Percentiles rank a stretch among this genome's conserved stretches.
Conservation (phyloP, 2,329 filamentous ascomycete genomes). For the Cryphonectria radicalis region DNA sequence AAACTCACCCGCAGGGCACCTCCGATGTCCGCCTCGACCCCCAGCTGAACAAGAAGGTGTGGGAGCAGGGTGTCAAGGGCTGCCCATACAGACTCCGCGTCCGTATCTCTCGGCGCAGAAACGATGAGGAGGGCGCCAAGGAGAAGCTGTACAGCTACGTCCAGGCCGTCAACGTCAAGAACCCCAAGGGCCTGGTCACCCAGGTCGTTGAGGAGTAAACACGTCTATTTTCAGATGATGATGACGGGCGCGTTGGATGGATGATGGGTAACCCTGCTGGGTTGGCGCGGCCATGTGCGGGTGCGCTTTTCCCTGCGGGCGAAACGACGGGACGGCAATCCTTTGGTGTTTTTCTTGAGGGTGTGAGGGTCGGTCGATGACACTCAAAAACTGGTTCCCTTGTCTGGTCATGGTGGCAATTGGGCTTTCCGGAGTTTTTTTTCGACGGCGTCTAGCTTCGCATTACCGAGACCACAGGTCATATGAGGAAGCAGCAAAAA, state of each 20-base stretch:
- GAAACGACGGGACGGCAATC: constrained; percentile 17
- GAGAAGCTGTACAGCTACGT: constrained; percentile 99
- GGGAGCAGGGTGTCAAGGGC: constrained; percentile 99
- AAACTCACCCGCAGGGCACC: constrained; percentile 70
- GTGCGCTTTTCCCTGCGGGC: constrained; percentile 1
- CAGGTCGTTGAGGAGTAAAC: constrained; percentile 74
- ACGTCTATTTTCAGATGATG: neutral
- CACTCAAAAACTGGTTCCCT: constrained; percentile 33
- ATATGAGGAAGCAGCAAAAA: constrained; percentile 28
- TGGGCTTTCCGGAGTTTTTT: constrained; percentile 46
- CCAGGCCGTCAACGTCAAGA: constrained; percentile 99
- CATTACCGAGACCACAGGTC: constrained; percentile 46
- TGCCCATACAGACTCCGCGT: constrained; percentile 96
- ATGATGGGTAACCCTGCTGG: constrained; percentile 22
- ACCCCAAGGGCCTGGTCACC: constrained; percentile 96
- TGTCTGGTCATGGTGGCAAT: constrained; percentile 48
- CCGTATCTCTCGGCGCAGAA: constrained; percentile 99
- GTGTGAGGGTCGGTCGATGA: constrained; percentile 32
- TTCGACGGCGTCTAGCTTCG: constrained; percentile 50
- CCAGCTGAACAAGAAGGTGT: constrained; percentile 99
- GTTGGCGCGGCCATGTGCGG: neutral
- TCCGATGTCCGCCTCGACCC: constrained; percentile 97
- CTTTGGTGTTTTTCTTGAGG: constrained; percentile 25
- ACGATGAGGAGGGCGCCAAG: constrained; percentile 99
- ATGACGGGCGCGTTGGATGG: constrained; percentile 32